Evolutionary conservation across 352 stramenopile genomes (phyloP), one percentile per base, ranked within the genome.

Genomic region (Pythium aphanidermatum): DNA sequence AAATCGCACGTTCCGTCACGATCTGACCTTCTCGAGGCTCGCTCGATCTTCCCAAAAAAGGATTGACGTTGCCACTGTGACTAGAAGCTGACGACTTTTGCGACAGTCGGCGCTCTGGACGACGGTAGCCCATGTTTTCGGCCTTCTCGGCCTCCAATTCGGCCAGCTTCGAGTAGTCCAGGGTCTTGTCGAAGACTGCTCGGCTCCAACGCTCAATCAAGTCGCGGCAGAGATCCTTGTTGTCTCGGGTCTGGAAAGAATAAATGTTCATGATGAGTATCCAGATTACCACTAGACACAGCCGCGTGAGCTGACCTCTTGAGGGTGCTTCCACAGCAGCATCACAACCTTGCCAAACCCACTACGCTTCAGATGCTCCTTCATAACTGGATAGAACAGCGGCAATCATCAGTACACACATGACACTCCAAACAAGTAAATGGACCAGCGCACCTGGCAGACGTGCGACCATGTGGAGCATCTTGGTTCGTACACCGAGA

Each of bases 311-410:
- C 41, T 10, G 65, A 92, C 80, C 68, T 94, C 83, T 41, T 83
- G 58, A 3, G 80, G 77, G 52, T 94, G 80, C 55, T 94, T 94
- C 83, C 85, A 92, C 34, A 94, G 57, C 28, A 85, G 24, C 83
- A 94, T 94, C 17, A 94, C 67, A 19, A 91, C 76, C 63, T 94
- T 94, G 30, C 83, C 83, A 39, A 94, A 83, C n/a, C 80, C 80
- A 45, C 80, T 92, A 26, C 83, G 75, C 77, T 94, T 94, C 49
- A 94, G 45, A 36, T 94, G 83, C 37, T 94, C 83, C 61, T 94
- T 94, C 58, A 86, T 88, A 10, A 94, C 78, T 86, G n/a, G 10
- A 52, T 2, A 34, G 34, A n/a, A n/a, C 19, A 56, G 13, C 38
- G 8, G 33, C 13, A 19, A 10, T 10, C 25, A n/a, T 43, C 36